Base-by-base conservation (phyloP, 2,329 filamentous ascomycete species). In the Aureobasidium sp. region DNA sequence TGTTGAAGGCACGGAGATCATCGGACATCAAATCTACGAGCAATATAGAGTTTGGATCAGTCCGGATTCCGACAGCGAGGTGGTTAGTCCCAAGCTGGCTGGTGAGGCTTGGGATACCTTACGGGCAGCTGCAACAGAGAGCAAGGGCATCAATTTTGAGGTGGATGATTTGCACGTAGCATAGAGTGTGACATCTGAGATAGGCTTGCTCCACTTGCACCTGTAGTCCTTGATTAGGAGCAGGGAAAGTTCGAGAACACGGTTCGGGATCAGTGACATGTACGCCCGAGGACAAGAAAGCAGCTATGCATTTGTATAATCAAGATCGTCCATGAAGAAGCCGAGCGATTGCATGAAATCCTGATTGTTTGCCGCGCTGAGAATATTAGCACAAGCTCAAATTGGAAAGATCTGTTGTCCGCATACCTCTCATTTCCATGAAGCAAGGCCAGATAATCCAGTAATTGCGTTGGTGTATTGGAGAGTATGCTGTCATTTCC, bases 1-100 rank as follows among this genome's bases (percentile, higher is more conserved):
- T 0, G 73, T 78, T 0, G 75, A 78, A 63, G 77, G 76, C 0
- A 76, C 72, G 0, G 69, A 72, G 39, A 69, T 79, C 9, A 77
- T 78, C 62, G 76, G 73, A 1, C 71, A 75, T 65, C 76, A 79
- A 67, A 72, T 76, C 29, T 67, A 74, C 41, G 69, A 73, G 56
- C 76, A 78, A 64, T 79, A 73, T 64, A 66, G 69, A 11, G 63
- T 76, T 3, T 77, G 75, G 75, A 42, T 57, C 29, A 45, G n/a
- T 9, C 41, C 58, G 20, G 58, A 51, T 12, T 49, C 45, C 9
- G 25, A 52, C 1, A 17, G 1, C 4, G 25, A 41, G 22, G 58
- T 42, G 36, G 20, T 51, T 4, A 52, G 45, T 25, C 47, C 58
- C 1, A 17, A 36, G 27, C 36, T 42, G 27, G 37, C 39, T 12